These are phyloP conservation scores for Zygosaccharomyces siamensis DNA, from an alignment of 805 yeast species.

Conservation along the genomic window DNA sequence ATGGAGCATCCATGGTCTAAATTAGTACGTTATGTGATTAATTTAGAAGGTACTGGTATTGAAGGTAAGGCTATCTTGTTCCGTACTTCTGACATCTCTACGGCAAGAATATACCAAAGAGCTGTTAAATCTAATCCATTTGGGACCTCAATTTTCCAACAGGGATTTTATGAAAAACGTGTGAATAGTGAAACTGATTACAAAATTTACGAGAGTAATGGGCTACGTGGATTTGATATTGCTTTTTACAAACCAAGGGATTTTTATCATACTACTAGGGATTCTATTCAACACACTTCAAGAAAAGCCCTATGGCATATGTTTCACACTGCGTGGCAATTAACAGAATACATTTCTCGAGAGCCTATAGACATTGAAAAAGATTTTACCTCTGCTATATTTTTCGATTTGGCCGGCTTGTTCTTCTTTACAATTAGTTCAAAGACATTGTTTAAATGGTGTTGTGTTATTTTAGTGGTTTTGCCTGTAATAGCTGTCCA, in stretches of 20 bases:
- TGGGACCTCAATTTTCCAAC: conserved; percentile 76
- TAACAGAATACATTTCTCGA: conserved; percentile 44
- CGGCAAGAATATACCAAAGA: conserved; percentile 52
- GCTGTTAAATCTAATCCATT: conserved; percentile 58
- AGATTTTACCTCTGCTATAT: conserved; percentile 46
- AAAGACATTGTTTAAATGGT: conserved; percentile 44
- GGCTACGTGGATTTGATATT: conserved; percentile 80
- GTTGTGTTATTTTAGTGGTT: conserved; percentile 47
- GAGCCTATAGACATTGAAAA: conserved; percentile 35
- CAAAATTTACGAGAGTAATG: conserved; percentile 59
- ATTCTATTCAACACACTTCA: conserved; percentile 58
- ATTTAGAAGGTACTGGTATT: conserved; percentile 89
- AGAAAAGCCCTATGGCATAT: conserved; percentile 78
- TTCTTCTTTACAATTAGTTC: conserved; percentile 52
- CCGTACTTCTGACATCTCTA: conserved; percentile 75
- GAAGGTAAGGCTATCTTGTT: conserved; percentile 82
- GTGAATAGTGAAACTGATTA: conserved; percentile 84
- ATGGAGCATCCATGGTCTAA: conserved; percentile 67
- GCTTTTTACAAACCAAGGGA: conserved; percentile 86
- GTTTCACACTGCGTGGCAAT: conserved; percentile 66
- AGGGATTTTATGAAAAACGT: conserved; percentile 71
- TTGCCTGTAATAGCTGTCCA: conserved; percentile 52
- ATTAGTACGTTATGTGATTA: conserved; percentile 59
- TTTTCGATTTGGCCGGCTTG: conserved; percentile 58
- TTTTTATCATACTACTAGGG: conserved; percentile 74